These are phyloP conservation scores for Claviceps cyperi DNA, from an alignment of 2,329 filamentous ascomycete species.

Conservation along the genomic window DNA sequence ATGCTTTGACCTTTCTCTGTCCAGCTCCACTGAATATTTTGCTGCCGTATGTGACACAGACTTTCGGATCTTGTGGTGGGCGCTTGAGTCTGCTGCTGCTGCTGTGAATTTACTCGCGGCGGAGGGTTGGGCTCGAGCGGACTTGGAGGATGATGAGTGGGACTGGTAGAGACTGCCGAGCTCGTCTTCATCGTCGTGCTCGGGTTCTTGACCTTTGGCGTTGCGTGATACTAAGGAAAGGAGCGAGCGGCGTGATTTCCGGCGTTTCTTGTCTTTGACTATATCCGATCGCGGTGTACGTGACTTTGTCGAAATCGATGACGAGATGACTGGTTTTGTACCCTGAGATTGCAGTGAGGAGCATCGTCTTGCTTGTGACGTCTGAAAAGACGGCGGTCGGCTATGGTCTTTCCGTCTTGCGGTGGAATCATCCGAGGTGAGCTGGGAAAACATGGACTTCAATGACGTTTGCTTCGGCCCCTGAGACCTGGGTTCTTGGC, in stretches of 20 bases:
- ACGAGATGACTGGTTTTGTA: background rate
- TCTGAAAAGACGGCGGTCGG: background rate
- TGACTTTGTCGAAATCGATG: background rate
- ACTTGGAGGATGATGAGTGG: constrained; percentile 8
- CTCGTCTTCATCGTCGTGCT: constrained; percentile 3
- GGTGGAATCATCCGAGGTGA: background rate
- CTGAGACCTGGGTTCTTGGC: background rate
- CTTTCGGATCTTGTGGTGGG: constrained; percentile 14
- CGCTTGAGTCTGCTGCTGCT: constrained; percentile 2
- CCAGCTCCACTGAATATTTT: constrained; percentile 14
- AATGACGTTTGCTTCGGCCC: background rate
- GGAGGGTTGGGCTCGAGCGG: constrained; percentile 4
- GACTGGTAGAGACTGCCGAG: background rate
- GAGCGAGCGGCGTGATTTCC: constrained; percentile 2
- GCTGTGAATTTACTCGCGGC: constrained; percentile 8
- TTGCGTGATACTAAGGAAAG: constrained; percentile 1
- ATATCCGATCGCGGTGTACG: background rate
- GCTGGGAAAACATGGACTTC: background rate
- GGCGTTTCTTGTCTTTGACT: background rate
- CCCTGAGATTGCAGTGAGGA: background rate
- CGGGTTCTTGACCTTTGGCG: background rate
- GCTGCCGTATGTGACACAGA: constrained; percentile 15
- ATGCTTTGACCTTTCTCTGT: constrained; percentile 9
- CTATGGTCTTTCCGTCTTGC: background rate
- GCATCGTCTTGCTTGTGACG: background rate